A percentile compares a stretch with the other conserved stretches of the same genome.
Conservation (phyloP, 306 rosid genomes). For the Acacia acuminata region DNA sequence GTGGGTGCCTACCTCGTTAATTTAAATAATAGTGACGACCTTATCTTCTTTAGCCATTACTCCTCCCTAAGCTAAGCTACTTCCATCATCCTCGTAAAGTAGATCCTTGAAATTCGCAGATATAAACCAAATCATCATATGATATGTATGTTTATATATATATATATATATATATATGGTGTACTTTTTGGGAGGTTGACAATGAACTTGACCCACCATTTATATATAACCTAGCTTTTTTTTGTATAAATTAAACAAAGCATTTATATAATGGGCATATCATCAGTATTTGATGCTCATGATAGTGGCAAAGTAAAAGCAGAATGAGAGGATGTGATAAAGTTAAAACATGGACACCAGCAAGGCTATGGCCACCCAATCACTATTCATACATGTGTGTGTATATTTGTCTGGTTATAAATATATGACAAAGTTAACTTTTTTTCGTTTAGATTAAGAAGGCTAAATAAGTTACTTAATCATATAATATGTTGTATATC, state of each 20-base stretch:
- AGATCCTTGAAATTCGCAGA: slow-evolving; percentile 10
- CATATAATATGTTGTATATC: too few relatives aligned
- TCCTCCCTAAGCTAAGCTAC: slow-evolving; percentile 31
- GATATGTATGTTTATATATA: slow-evolving; percentile 31
- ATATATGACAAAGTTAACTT: too few relatives aligned
- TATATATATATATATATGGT: neutral
- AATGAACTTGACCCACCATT: slow-evolving; percentile 61
- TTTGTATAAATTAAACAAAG: neutral
- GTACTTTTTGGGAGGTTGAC: slow-evolving; percentile 38
- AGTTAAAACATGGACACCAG: slow-evolving; percentile 19
- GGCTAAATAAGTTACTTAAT: too few relatives aligned
- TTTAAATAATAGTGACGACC: slow-evolving; percentile 59
- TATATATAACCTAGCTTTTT: neutral
- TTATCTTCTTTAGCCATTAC: slow-evolving; percentile 65
- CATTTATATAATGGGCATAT: neutral
- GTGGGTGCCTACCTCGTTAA: slow-evolving; percentile 29
- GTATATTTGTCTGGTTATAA: too few relatives aligned
- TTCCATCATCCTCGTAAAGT: slow-evolving; percentile 56
- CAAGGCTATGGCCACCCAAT: slow-evolving; percentile 27
- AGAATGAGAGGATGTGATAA: slow-evolving; percentile 39
- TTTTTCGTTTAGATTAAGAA: too few relatives aligned
- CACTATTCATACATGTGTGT: neutral
- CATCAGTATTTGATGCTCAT: slow-evolving; percentile 37
- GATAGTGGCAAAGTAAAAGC: slow-evolving; percentile 48
- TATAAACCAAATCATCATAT: too few relatives aligned